A percentile compares a stretch with the other conserved stretches of the same genome.
Evolutionary conservation across 1,139 yeast species (phyloP).

Genomic region (Hyphopichia burtonii): DNA sequence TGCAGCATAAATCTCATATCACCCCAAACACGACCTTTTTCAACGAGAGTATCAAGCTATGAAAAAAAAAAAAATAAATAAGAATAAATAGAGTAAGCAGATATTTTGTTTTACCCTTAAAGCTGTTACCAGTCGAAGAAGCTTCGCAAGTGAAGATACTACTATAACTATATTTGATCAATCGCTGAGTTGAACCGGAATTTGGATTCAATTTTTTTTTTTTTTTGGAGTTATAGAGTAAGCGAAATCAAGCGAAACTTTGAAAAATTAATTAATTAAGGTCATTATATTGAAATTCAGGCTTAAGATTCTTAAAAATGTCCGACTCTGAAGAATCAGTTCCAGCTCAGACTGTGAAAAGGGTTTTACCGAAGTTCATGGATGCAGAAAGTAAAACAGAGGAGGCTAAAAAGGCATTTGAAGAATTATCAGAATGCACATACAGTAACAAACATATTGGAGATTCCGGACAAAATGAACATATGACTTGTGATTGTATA

Average conservation of each 20-base stretch:
- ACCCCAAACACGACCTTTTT: background rate
- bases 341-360: conserved; percentile 7
- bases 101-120: background rate
- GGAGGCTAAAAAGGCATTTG: conserved; percentile 67
- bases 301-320: conserved; percentile 3
- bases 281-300: too few relatives aligned
- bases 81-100: background rate
- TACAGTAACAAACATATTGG: conserved; percentile 65
- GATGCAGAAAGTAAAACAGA: conserved; percentile 59
- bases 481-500: conserved; percentile 88
- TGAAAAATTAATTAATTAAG: too few relatives aligned
- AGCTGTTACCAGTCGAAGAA: too few relatives aligned
- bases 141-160: too few relatives aligned
- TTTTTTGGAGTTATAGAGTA: too few relatives aligned
- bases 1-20: too few relatives aligned
- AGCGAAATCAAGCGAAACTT: too few relatives aligned
- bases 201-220: too few relatives aligned
- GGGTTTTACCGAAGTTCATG: conserved; percentile 34
- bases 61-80: background rate
- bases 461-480: conserved; percentile 63
- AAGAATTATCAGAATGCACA: conserved; percentile 54
- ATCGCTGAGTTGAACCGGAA: background rate
- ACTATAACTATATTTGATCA: background rate
- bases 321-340: conserved; percentile 10
- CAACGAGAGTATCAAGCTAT: background rate